phyloP scores from a whole-genome alignment of 768 basidiomycete genomes.

The Macrolepiota fuliginosa region DNA sequence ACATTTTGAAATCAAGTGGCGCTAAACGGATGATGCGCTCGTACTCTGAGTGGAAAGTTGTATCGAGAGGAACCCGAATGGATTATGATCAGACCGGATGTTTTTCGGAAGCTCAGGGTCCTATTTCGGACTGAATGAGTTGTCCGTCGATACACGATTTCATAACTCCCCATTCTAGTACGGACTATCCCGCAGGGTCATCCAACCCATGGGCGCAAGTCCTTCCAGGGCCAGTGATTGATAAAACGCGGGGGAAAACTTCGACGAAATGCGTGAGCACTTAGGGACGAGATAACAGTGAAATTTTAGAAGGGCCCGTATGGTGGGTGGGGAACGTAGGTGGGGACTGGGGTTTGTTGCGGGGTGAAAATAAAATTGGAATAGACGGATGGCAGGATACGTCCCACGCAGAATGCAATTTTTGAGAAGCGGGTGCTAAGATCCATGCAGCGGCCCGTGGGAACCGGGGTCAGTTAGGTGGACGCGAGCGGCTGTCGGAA shows the following conservation, averaged over 20 bases:
- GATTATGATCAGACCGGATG: conserved; percentile 13
- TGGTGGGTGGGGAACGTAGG: background rate
- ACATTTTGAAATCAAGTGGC: background rate
- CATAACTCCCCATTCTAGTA: background rate
- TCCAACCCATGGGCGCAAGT: background rate
- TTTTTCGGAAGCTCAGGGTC: conserved; percentile 19
- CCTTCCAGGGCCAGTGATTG: conserved; percentile 13
- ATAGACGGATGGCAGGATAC: background rate
- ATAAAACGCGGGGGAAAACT: conserved; percentile 5
- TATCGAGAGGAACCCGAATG: conserved; percentile 4
- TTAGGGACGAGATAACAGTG: conserved; percentile 20
- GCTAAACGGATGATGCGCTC: background rate
- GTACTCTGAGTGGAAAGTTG: conserved; percentile 4
- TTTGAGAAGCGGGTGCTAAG: conserved; percentile 1
- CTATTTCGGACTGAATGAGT: conserved; percentile 17
- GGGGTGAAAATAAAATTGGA: background rate
- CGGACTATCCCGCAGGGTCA: conserved; percentile 13
- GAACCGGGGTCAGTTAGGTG: conserved; percentile 2
- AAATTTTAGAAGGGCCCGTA: background rate
- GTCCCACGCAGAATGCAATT: background rate
- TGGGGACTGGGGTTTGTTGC: background rate
- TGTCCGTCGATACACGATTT: conserved; percentile 2
- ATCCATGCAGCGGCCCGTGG: conserved; percentile 13
- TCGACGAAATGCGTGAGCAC: background rate
- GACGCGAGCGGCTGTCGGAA: background rate